phyloP scores from a whole-genome alignment of 129 eudicot species.

The Mikania micrantha region DNA sequence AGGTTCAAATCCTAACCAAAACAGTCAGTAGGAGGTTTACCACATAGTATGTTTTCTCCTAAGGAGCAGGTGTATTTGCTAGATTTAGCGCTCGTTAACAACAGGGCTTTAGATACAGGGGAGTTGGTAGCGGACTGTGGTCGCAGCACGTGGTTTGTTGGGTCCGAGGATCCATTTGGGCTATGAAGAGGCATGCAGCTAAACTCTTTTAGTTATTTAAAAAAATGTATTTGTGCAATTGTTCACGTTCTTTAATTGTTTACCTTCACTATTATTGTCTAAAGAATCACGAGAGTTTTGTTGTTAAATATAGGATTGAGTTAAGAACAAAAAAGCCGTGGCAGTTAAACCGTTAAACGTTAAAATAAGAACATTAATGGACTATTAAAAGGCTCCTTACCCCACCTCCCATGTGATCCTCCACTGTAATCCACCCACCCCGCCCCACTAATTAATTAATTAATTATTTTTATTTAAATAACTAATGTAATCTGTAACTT shows the following conservation, averaged over 20 bases:
- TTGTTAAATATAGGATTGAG: conserved; percentile 14
- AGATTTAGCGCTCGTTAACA: too few relatives aligned
- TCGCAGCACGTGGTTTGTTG: too few relatives aligned
- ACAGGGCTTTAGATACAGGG: too few relatives aligned
- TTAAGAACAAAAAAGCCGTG: conserved; percentile 1
- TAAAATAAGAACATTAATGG: conserved; percentile 15
- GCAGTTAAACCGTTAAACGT: conserved; percentile 21
- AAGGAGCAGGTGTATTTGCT: too few relatives aligned
- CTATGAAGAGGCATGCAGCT: too few relatives aligned
- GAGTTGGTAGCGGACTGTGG: too few relatives aligned
- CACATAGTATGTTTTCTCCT: too few relatives aligned
- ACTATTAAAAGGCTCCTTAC: conserved; percentile 19
- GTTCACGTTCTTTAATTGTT: background rate
- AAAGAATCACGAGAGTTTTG: conserved; percentile 20
- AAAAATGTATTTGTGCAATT: too few relatives aligned
- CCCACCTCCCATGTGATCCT: conserved; percentile 34
- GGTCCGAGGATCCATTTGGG: too few relatives aligned
- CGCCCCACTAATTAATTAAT: conserved; percentile 12
- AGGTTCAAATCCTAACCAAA: too few relatives aligned
- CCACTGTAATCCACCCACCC: conserved; percentile 30
- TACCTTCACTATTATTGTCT: background rate
- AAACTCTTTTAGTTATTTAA: too few relatives aligned
- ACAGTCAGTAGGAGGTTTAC: too few relatives aligned
- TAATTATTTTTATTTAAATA: background rate
- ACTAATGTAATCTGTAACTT: background rate